Percentiles rank a stretch among this genome's conserved stretches.
Evolutionary conservation across 352 stramenopile species (phyloP).

Genomic region (Phytophthora colocasiae): DNA sequence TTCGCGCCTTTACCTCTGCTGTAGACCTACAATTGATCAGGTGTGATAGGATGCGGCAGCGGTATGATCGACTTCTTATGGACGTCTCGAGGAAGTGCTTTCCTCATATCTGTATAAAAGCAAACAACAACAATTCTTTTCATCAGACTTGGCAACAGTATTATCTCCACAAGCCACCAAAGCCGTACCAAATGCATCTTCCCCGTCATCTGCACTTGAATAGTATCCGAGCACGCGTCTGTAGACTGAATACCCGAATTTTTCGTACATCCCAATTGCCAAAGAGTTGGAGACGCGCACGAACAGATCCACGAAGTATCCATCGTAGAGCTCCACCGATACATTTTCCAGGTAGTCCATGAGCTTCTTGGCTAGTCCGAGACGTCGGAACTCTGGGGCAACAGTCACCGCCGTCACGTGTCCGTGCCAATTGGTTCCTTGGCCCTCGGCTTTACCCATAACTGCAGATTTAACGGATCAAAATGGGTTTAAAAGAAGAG

Average conservation of each 20-base stretch:
- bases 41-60: slow-evolving; percentile 83
- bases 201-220: slow-evolving; percentile 75
- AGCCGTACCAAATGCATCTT: slow-evolving; percentile 89
- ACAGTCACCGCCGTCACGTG: slow-evolving; percentile 99
- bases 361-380: slow-evolving; percentile 92
- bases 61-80: slow-evolving; percentile 93
- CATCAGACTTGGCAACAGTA: slow-evolving; percentile 1
- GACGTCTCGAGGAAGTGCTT: slow-evolving; percentile 88
- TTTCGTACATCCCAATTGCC: slow-evolving; percentile 94
- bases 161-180: not conserved
- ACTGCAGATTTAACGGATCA: slow-evolving; percentile 56
- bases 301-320: slow-evolving; percentile 99
- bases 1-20: not conserved
- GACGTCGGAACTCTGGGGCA: slow-evolving; percentile 94
- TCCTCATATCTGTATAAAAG: slow-evolving; percentile 90
- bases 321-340: slow-evolving; percentile 87
- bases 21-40: slow-evolving; percentile 67
- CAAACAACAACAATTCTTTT: slow-evolving; percentile 4
- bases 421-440: slow-evolving; percentile 96
- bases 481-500: slow-evolving; percentile 7
- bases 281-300: slow-evolving; percentile 96
- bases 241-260: slow-evolving; percentile 94
- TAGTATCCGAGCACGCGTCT: slow-evolving; percentile 94
- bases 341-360: slow-evolving; percentile 95
- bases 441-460: slow-evolving; percentile 96